Evolutionary conservation across 768 basidiomycete species (phyloP), one percentile per base, ranked within the genome.

Genomic region (Tricholoma flavovirens): DNA sequence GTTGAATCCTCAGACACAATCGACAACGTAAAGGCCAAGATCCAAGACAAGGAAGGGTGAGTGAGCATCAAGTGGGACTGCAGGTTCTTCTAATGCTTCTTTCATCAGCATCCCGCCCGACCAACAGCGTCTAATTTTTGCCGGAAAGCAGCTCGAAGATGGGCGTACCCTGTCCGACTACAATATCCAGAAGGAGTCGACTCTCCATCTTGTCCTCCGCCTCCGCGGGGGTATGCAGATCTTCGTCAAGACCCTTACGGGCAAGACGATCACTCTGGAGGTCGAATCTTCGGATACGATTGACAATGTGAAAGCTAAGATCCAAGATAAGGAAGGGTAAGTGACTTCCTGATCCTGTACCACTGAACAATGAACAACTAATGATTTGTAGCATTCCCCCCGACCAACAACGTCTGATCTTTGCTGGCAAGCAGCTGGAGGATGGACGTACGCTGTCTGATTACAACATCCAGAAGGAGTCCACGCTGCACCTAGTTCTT

Each of bases 381-480:
- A 49, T 5, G 33, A 10, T 33, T 33, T 12, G 50, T 33, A 77
- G 84, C 12, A 90, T 90, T 56, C 87, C 88, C 19, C 93, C 92
- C 22, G 90, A 93, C 73, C 93, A 93, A 64, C 92, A 95, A 68
- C 92, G 94, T 60, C 75, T 96, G n/a, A 96, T 96, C 77, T 96
- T 95, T 60, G 93, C 93, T 46, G 93, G 93, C 58, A 95, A 96
- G 75, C 93, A 95, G 70, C 83, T 97, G 24, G 93, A 96, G 70
- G 94, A 97, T 66, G 94, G 94, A 3, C 86, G 93, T 49, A 96
- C 90, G 3, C 78, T 93, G 0, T 89, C 88, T 7, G 90, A 90
- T 62, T 92, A 93, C 69, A 92, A 93, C 69, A 94, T 96, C 63
- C 93, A 96, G 82, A 95, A 95, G 77, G 93, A 96, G 75, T 90